Evolutionary conservation across 768 basidiomycete genomes (phyloP), one percentile per base, ranked within the genome.

Genomic region (Russula brevipes): DNA sequence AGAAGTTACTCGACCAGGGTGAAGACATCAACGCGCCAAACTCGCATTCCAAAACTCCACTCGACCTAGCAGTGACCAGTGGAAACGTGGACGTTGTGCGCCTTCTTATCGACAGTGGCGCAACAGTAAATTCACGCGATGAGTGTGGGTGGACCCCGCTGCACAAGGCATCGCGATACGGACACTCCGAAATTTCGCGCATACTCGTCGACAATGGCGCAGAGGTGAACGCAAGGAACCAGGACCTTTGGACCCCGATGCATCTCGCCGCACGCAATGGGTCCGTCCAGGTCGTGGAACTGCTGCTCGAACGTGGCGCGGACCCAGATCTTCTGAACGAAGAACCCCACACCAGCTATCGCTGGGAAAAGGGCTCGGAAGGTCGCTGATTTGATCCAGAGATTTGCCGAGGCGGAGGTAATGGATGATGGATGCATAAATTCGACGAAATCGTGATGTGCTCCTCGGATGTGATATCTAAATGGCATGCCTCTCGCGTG

Each of bases 111-210:
- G 58, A 47, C 14, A 31, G 19, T 1, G 53, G 39, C 16, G 63
- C 53, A 5, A 53, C 54, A 19, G 50, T 58, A 16, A 49, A 63
- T 36, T 36, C n/a, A 16, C 47, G 60, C 16, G 54, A 61, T 35
- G n/a, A 9, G 5, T 4, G 5, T 2, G 47, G 31, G 9, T 56
- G 31, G 52, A 42, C 52, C 3, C 57, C 58, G 2, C 31, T 64
- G 38, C 57, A 54, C 46, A 4, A n/a, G 3, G 53, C 59, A 14
- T 59, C 63, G 3, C 35, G 31, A 39, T 12, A 12, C 11, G 63
- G 63, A 11, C 30, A 54, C 14, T 1, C 42, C 12, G n/a, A 60
- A 17, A 33, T 60, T n/a, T 38, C 33, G 14, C 44, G n/a, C 2
- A 39, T 46, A 0, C 45, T 64, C 44, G 12, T 64, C 17, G n/a